Conservation (phyloP, 208 protist species). For the Leishmania aethiopica region DNA sequence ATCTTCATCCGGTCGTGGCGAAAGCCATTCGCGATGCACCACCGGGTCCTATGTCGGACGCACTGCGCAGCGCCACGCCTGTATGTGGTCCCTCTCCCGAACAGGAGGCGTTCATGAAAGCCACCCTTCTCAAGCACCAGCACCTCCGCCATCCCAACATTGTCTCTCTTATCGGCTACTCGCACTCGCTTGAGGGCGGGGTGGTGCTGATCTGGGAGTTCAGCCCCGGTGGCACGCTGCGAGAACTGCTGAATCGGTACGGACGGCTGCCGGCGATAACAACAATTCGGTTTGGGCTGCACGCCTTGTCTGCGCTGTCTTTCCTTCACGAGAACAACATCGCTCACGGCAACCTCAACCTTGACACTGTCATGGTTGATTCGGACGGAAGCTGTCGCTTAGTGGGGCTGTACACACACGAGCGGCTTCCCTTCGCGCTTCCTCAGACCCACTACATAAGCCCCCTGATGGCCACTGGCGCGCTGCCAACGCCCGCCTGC, state of each 20-base stretch:
- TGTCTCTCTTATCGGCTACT: conserved; percentile 8
- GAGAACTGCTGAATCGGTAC: conserved; percentile 31
- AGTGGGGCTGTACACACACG: conserved; percentile 43
- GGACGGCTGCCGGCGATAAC: conserved; percentile 8
- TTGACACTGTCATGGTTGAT: conserved; percentile 62
- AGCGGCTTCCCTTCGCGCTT: conserved; percentile 25
- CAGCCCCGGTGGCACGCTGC: conserved; percentile 42
- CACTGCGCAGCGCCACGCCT: conserved; percentile 20
- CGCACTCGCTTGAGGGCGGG: conserved; percentile 10
- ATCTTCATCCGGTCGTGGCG: conserved; percentile 11
- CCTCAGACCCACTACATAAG: conserved; percentile 64
- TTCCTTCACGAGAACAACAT: conserved; percentile 59
- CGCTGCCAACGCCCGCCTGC: conserved; percentile 36
- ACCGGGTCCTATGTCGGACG: conserved; percentile 10
- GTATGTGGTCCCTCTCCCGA: not conserved
- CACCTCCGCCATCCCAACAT: conserved; percentile 20
- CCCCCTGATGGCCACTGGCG: conserved; percentile 63
- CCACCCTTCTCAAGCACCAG: not conserved
- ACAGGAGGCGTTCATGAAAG: not conserved
- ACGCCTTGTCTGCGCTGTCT: conserved; percentile 51
- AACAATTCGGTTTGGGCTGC: conserved; percentile 42
- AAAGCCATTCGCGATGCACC: conserved; percentile 12
- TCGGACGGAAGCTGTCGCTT: conserved; percentile 68
- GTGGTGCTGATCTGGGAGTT: conserved; percentile 38
- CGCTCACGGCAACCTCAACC: conserved; percentile 67